Conservation (phyloP, 441 rosid genomes). For the Arabidopsis lyrata region DNA sequence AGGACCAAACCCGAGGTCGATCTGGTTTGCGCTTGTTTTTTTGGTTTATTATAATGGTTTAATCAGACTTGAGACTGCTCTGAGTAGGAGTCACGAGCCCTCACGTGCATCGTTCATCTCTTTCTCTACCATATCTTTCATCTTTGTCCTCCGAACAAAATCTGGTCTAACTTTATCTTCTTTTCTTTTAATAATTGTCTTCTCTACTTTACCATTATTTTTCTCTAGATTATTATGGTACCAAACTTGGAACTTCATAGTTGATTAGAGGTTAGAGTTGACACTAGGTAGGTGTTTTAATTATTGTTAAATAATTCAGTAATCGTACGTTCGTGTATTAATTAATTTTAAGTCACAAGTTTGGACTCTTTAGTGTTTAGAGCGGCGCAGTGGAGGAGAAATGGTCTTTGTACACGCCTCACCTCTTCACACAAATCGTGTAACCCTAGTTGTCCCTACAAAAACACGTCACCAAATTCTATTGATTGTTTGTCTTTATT, state of each 20-base stretch:
- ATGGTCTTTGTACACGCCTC: conserved; percentile 46
- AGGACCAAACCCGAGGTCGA: conserved; percentile 48
- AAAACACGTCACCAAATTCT: conserved; percentile 41
- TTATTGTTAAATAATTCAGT: conserved; percentile 15
- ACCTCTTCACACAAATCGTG: conserved; percentile 39
- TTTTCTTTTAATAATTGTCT: conserved; percentile 9
- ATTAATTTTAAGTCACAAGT: not conserved
- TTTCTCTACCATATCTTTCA: conserved; percentile 41
- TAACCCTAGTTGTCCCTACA: conserved; percentile 46
- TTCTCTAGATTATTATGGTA: not conserved
- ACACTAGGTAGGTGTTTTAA: conserved; percentile 20
- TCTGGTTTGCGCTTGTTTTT: conserved; percentile 33
- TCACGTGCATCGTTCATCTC: conserved; percentile 41
- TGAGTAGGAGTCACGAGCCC: conserved; percentile 48
- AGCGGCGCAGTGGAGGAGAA: conserved; percentile 44
- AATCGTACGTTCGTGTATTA: conserved; percentile 32
- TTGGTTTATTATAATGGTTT: conserved; percentile 28
- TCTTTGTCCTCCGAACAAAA: conserved; percentile 38
- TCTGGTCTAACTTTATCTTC: conserved; percentile 28
- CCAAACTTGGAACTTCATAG: not conserved
- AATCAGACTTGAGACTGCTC: conserved; percentile 21
- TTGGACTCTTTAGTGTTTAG: conserved; percentile 23
- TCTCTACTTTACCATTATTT: conserved; percentile 12
- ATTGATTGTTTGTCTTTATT: conserved; percentile 35
- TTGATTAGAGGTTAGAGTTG: conserved; percentile 24